These are phyloP conservation scores for Trichomonascaceae sp. DNA, from an alignment of 1,139 yeast genomes.

Conservation along the genomic window DNA sequence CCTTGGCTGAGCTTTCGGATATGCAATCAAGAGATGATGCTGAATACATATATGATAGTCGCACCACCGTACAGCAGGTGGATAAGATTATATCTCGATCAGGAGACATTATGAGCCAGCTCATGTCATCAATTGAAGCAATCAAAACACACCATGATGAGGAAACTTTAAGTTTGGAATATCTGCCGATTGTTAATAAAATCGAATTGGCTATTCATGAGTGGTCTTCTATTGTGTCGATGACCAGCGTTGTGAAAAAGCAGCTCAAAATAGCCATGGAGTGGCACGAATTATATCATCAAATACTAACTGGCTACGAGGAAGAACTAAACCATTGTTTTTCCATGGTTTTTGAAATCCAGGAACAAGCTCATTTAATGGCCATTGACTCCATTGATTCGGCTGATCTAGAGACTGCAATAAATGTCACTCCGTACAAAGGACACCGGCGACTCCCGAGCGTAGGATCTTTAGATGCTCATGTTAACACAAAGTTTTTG, in stretches of 20 bases:
- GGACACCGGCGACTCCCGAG: slow-evolving; percentile 14
- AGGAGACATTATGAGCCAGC: slow-evolving; percentile 43
- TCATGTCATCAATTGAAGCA: slow-evolving; percentile 37
- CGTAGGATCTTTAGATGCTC: slow-evolving; percentile 29
- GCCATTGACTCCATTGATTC: slow-evolving; percentile 4
- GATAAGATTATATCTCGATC: slow-evolving; percentile 40
- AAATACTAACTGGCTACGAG: slow-evolving; percentile 47
- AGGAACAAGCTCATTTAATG: slow-evolving; percentile 24
- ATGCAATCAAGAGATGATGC: slow-evolving; percentile 26
- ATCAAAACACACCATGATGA: slow-evolving; percentile 12
- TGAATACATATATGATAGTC: slow-evolving; percentile 49
- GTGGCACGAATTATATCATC: slow-evolving; percentile 50
- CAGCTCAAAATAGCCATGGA: slow-evolving; percentile 51
- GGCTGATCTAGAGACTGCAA: slow-evolving; percentile 7
- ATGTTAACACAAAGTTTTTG: slow-evolving; percentile 30
- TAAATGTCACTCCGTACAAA: neutral
- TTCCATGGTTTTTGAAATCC: slow-evolving; percentile 29
- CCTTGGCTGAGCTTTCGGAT: slow-evolving; percentile 18
- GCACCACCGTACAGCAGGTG: slow-evolving; percentile 39
- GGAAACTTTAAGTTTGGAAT: slow-evolving; percentile 4
- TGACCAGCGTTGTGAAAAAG: slow-evolving; percentile 36
- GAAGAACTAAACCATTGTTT: slow-evolving; percentile 47
- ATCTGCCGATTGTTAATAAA: slow-evolving; percentile 19
- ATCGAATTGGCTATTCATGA: slow-evolving; percentile 26
- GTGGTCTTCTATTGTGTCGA: slow-evolving; percentile 39